Evolutionary conservation across 2,329 filamentous ascomycete genomes (phyloP).

Genomic region (Arachnomyces sp.): DNA sequence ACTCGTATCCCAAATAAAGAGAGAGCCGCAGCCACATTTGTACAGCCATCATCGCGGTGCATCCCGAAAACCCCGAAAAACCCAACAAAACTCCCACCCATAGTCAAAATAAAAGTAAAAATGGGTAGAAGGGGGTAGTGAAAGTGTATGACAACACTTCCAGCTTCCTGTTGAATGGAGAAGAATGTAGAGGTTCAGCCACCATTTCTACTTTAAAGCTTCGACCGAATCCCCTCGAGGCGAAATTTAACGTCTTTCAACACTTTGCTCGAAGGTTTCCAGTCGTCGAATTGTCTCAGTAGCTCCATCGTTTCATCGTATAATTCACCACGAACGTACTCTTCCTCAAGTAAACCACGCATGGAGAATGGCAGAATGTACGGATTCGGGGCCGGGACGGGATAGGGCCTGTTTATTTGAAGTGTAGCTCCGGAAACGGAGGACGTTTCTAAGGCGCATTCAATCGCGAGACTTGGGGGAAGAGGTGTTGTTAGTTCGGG

Average conservation of each 20-base stretch:
- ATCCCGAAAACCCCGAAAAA: neutral
- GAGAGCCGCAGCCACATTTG: neutral
- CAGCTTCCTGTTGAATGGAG: neutral
- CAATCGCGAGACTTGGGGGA: constrained; percentile 52
- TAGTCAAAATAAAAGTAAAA: neutral
- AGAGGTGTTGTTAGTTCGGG: constrained; percentile 11
- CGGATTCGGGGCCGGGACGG: constrained; percentile 54
- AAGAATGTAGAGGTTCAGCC: constrained; percentile 2
- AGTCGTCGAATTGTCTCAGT: constrained; percentile 82
- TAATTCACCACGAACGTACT: constrained; percentile 75
- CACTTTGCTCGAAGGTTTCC: constrained; percentile 83
- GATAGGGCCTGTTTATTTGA: constrained; percentile 43
- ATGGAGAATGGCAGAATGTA: constrained; percentile 94
- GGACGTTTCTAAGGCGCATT: constrained; percentile 66
- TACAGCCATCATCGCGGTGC: neutral
- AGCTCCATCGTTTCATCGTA: constrained; percentile 68
- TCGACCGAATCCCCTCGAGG: constrained; percentile 82
- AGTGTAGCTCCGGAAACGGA: constrained; percentile 41
- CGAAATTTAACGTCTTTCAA: constrained; percentile 94
- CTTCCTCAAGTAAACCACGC: constrained; percentile 84
- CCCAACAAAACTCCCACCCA: neutral
- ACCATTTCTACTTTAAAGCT: constrained; percentile 43
- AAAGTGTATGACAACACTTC: neutral
- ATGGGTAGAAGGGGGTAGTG: neutral
- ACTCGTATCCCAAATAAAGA: neutral